These are phyloP conservation scores for Aspergillus avenaceus DNA, from an alignment of 495 filamentous ascomycete genomes.

Conservation along the genomic window DNA sequence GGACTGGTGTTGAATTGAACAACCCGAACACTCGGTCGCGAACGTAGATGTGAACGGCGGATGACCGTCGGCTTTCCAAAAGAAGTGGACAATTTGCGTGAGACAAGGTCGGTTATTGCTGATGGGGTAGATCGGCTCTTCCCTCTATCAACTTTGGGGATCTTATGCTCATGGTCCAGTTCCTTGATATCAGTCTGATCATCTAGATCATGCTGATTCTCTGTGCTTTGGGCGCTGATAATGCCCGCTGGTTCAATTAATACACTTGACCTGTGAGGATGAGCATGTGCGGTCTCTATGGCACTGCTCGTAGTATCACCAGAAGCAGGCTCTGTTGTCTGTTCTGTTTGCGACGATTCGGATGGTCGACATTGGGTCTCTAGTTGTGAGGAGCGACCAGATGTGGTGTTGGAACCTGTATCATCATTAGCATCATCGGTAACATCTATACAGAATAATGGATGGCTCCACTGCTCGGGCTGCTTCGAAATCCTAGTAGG, in stretches of 20 bases:
- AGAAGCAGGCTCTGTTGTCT: not conserved
- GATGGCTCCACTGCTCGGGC: constrained; percentile 14
- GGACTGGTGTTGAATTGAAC: constrained; percentile 17
- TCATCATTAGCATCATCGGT: not conserved
- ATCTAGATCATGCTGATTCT: not conserved
- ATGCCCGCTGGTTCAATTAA: not conserved
- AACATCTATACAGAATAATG: not conserved
- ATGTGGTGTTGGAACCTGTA: not conserved
- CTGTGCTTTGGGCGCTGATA: not conserved
- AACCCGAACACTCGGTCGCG: constrained; percentile 38
- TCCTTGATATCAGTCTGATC: not conserved
- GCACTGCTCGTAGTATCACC: not conserved
- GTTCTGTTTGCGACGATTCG: not conserved
- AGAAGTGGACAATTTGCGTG: constrained; percentile 45
- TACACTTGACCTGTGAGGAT: not conserved
- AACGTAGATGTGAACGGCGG: constrained; percentile 40
- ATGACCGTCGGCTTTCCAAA: constrained; percentile 54
- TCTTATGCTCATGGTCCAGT: not conserved
- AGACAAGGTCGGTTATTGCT: constrained; percentile 40
- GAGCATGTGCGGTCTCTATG: not conserved
- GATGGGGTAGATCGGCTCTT: constrained; percentile 18
- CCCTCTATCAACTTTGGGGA: constrained; percentile 3
- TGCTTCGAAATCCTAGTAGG: constrained; percentile 26
- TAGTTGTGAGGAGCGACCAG: not conserved
- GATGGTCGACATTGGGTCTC: not conserved